Evolutionary conservation across 1,139 yeast species (phyloP).

Genomic region (Saccharomyces pastorianus): DNA sequence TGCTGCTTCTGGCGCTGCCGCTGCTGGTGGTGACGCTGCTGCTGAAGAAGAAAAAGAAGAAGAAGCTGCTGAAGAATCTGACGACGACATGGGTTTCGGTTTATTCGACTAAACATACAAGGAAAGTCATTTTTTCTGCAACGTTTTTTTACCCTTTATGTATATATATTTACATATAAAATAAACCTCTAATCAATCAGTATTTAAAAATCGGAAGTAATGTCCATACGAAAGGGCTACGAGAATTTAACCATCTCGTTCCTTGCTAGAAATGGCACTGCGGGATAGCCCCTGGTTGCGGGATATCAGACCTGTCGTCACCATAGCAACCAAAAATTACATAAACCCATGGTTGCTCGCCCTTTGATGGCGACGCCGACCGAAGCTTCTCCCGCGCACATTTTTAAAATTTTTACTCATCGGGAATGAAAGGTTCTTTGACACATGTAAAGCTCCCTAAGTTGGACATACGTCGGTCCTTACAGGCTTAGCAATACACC

Average conservation of each 20-base stretch:
- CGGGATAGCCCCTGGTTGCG: neutral
- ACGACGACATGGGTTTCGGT: conserved; percentile 83
- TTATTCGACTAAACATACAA: conserved; percentile 45
- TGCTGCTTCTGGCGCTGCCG: conserved; percentile 49
- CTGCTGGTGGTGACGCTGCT: conserved; percentile 56
- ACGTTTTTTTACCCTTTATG: neutral
- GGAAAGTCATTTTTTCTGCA: neutral
- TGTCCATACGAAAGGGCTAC: neutral
- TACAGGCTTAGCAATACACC: neutral
- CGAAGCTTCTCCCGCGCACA: conserved; percentile 1
- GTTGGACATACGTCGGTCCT: neutral
- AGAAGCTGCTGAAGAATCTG: conserved; percentile 51
- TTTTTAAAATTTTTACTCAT: neutral
- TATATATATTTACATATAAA: neutral
- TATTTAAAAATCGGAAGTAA: neutral
- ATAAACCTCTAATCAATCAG: neutral
- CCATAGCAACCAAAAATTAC: neutral
- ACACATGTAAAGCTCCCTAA: neutral
- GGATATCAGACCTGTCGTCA: neutral
- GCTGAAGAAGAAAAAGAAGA: conserved; percentile 48
- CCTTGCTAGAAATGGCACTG: neutral
- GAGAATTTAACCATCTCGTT: neutral
- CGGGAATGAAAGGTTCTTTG: neutral
- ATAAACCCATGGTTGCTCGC: neutral
- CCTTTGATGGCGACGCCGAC: neutral